These are phyloP conservation scores for Mariannaea elegans DNA, from an alignment of 2,329 filamentous ascomycete species.

Conservation along the genomic window DNA sequence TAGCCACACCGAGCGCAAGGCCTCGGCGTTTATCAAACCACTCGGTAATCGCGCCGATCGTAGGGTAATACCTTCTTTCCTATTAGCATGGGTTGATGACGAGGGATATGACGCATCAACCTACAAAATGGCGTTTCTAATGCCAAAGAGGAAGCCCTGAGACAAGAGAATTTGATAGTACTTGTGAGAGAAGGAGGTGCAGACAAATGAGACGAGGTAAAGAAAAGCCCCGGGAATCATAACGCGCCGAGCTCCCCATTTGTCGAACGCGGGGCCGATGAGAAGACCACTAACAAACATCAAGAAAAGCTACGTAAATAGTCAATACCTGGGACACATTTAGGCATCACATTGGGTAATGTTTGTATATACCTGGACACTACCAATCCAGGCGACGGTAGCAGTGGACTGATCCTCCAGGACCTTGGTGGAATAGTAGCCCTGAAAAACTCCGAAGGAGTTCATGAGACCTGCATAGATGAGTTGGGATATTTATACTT, in stretches of 20 bases:
- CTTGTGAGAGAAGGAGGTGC: slow-evolving; percentile 40
- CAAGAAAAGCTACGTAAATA: slow-evolving; percentile 45
- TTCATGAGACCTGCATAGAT: slow-evolving; percentile 6
- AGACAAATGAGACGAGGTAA: slow-evolving; percentile 49
- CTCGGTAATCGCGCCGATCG: slow-evolving; percentile 40
- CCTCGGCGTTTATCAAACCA: slow-evolving; percentile 44
- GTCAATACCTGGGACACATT: neutral
- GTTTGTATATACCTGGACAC: slow-evolving; percentile 34
- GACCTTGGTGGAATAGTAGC: slow-evolving; percentile 54
- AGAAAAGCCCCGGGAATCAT: slow-evolving; percentile 48
- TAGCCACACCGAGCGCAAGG: slow-evolving; percentile 43
- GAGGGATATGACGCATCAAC: neutral
- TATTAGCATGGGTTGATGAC: neutral
- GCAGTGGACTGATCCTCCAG: slow-evolving; percentile 40
- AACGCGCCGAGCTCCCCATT: slow-evolving; percentile 47
- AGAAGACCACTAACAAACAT: slow-evolving; percentile 50
- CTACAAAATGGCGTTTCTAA: slow-evolving; percentile 50
- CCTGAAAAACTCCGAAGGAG: slow-evolving; percentile 46
- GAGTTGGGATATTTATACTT: neutral
- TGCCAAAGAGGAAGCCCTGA: slow-evolving; percentile 53
- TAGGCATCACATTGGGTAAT: rapidly evolving
- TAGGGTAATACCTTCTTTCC: slow-evolving; percentile 37
- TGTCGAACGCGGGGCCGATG: slow-evolving; percentile 52
- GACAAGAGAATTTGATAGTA: slow-evolving; percentile 51
- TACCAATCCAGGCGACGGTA: slow-evolving; percentile 54